These are phyloP conservation scores for Penicillium flavigenum DNA, from an alignment of 495 filamentous ascomycete genomes.

Conservation along the genomic window DNA sequence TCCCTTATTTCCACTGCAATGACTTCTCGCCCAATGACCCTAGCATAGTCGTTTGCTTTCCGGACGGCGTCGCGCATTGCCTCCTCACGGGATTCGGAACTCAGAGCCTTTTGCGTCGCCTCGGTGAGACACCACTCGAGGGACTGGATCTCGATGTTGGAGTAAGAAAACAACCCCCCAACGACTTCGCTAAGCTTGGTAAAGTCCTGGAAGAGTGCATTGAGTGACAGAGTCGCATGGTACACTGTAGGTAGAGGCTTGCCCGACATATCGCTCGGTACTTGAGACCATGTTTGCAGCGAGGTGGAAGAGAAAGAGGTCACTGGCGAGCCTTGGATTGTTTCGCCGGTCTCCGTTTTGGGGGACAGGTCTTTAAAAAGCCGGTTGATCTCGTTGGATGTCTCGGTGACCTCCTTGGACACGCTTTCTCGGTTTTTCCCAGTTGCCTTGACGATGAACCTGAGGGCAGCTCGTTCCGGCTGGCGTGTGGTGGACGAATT, in stretches of 20 bases:
- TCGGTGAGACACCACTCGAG: constrained; percentile 27
- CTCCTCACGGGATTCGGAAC: constrained; percentile 15
- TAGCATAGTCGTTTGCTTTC: constrained; percentile 24
- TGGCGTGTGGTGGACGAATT: background rate
- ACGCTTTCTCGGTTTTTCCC: background rate
- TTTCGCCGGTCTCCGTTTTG: background rate
- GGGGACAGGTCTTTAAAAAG: background rate
- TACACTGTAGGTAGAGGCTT: background rate
- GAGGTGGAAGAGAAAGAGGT: constrained; percentile 1
- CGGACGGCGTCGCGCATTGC: constrained; percentile 23
- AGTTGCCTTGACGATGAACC: background rate
- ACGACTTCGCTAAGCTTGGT: constrained; percentile 17
- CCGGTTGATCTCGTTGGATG: background rate
- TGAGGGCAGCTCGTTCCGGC: background rate
- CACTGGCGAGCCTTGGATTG: background rate
- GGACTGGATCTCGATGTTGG: constrained; percentile 20
- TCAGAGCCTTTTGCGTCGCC: constrained; percentile 16
- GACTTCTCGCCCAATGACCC: constrained; percentile 19
- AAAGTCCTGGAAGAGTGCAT: constrained; percentile 20
- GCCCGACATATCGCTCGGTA: background rate
- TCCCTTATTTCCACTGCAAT: constrained; percentile 13
- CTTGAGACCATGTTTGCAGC: background rate
- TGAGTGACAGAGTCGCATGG: constrained; percentile 8
- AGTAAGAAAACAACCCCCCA: constrained; percentile 7
- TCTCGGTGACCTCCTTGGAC: background rate